Evolutionary conservation across 148 eudicot genomes (phyloP), one percentile per base, ranked within the genome.

Genomic region (Beta vulgaris): DNA sequence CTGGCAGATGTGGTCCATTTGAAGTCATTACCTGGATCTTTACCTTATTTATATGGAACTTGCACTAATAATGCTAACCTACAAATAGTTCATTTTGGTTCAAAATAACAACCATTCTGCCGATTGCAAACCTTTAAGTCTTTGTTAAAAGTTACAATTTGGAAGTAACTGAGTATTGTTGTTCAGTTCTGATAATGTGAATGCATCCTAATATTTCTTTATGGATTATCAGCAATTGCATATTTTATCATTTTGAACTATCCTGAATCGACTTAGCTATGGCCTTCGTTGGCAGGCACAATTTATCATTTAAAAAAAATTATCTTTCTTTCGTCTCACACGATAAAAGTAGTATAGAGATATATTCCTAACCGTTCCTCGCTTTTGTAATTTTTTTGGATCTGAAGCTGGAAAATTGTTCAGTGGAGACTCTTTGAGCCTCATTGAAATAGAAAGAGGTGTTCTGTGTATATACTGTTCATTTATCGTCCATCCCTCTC

Each of bases 1-100:
- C 40, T 63, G 43, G 68, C 19, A 26, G 26, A 63, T 63, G n/a
- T 35, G n/a, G 68, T n/a, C n/a, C n/a, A n/a, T n/a, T n/a, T n/a
- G n/a, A n/a, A 16, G 10, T 63, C 26, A 32, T 59, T 7, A 35
- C 28, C 68, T 63, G 21, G 43, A 16, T 6, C 19, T 34, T 35
- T 32, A n/a, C 14, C n/a, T 36, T 42, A 34, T 9, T 63, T 3
- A 16, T 2, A 21, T 35, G 43, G 36, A 43, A 3, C 43, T 63
- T 1, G 19, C 25, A 7, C 43, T 25, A 2, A 61, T 31, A 32
- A 15, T 31, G 39, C 39, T 61, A 31, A 18, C 37, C 10, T 61
- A 61, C 65, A 4, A 61, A 61, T 26, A 31, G 6, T 16, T 15
- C 2, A 61, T 61, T 19, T 15, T 32, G 37, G n/a, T 61, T 61